These are phyloP conservation scores for Trichoderma gamsii DNA, from an alignment of 495 filamentous ascomycete genomes.

Conservation along the genomic window DNA sequence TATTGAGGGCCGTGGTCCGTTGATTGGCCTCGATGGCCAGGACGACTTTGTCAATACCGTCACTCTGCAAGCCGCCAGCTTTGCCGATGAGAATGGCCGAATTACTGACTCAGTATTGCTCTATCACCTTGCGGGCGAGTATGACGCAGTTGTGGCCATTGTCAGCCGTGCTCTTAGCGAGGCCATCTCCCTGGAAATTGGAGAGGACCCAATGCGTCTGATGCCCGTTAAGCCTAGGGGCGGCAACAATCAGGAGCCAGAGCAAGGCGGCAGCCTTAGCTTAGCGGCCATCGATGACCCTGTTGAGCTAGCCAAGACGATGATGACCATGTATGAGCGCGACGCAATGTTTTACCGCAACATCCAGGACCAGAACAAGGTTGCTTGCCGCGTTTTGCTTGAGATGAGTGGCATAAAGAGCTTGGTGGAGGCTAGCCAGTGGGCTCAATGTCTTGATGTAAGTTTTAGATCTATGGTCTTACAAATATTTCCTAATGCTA, in stretches of 20 bases:
- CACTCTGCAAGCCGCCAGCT: conserved; percentile 79
- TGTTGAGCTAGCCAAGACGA: conserved; percentile 65
- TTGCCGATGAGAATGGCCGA: conserved; percentile 89
- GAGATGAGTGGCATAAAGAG: conserved; percentile 72
- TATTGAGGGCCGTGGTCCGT: conserved; percentile 78
- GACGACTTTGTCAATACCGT: conserved; percentile 79
- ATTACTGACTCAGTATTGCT: conserved; percentile 88
- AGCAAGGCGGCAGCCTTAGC: conserved; percentile 59
- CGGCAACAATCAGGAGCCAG: conserved; percentile 28
- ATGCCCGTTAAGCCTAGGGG: conserved; percentile 68
- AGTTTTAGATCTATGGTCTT: too few species aligned
- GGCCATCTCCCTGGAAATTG: conserved; percentile 73
- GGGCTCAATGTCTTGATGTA: conserved; percentile 77
- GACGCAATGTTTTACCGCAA: conserved; percentile 67
- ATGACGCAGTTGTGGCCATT: conserved; percentile 81
- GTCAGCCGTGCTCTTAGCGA: conserved; percentile 88
- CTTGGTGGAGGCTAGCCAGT: conserved; percentile 60
- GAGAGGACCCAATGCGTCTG: conserved; percentile 64
- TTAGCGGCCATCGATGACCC: conserved; percentile 85
- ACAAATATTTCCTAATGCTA: too few species aligned
- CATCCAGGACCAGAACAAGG: conserved; percentile 59
- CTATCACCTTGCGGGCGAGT: conserved; percentile 91
- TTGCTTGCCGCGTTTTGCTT: conserved; percentile 65
- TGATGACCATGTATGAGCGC: conserved; percentile 71
- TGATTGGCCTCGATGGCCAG: conserved; percentile 74